A percentile compares a stretch with the other conserved stretches of the same genome.
Evolutionary conservation across 1,139 yeast genomes (phyloP).

Genomic region (Pichia sp.): DNA sequence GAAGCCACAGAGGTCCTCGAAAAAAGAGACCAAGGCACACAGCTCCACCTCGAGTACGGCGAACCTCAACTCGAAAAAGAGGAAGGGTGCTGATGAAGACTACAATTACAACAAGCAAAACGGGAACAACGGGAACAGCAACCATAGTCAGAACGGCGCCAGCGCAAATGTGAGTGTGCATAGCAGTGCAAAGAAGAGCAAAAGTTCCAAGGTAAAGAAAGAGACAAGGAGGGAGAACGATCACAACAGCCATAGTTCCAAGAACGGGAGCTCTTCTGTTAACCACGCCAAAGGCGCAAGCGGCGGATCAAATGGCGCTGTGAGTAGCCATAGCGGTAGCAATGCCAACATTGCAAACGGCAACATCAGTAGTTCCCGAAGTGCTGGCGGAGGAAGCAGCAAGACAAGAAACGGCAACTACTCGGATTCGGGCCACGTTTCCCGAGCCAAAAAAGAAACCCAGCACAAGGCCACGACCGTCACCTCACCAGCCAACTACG

Average conservation of each 20-base stretch:
- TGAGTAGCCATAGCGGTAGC: not conserved
- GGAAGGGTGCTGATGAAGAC: conserved; percentile 3
- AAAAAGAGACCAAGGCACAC: conserved; percentile 2
- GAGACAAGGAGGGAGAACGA: conserved; percentile 3
- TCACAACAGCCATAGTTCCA: not conserved
- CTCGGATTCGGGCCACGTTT: conserved; percentile 12
- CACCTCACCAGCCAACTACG: conserved; percentile 18
- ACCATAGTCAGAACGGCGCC: not conserved
- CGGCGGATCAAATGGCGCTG: not conserved
- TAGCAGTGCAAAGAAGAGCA: conserved; percentile 2
- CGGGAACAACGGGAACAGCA: not conserved
- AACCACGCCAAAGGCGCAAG: not conserved
- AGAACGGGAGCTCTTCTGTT: not conserved
- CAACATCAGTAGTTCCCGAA: not conserved
- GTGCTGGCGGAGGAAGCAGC: not conserved
- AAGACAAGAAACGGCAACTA: conserved; percentile 10
- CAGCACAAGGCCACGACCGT: not conserved
- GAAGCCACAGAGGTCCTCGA: conserved; percentile 1
- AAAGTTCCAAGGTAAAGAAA: conserved; percentile 1
- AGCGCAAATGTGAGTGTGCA: not conserved
- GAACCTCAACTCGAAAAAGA: conserved; percentile 3
- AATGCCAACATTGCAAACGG: not conserved
- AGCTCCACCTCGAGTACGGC: not conserved
- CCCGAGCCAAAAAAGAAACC: conserved; percentile 7
- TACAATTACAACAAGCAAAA: not conserved